These are phyloP conservation scores for Inga laurina DNA, from an alignment of 306 rosid genomes.

Conservation along the genomic window DNA sequence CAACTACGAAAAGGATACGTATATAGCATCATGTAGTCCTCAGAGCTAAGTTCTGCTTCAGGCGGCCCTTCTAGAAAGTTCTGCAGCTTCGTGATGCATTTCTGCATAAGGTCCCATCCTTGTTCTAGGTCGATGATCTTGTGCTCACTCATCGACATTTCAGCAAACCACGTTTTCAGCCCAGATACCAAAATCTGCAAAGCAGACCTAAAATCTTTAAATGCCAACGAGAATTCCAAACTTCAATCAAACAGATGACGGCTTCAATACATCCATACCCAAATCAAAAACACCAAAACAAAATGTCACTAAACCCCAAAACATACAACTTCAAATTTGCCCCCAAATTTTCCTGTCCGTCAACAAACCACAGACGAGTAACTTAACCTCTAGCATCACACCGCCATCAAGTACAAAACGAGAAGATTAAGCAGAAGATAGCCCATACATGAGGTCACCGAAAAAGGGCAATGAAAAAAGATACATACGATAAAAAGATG, in stretches of 20 bases:
- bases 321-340: background rate
- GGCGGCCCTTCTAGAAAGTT: slow-evolving; percentile 41
- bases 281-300: background rate
- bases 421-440: background rate
- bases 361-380: background rate
- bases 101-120: slow-evolving; percentile 41
- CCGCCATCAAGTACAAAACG: background rate
- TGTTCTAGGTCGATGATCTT: slow-evolving; percentile 35
- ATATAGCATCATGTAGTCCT: slow-evolving; percentile 38
- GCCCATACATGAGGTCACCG: background rate
- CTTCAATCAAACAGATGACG: background rate
- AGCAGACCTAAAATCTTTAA: background rate
- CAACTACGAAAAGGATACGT: slow-evolving; percentile 25
- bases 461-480: background rate
- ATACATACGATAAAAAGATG: background rate
- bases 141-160: slow-evolving; percentile 29
- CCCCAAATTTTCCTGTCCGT: background rate
- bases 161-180: background rate
- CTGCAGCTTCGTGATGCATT: slow-evolving; percentile 40
- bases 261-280: background rate
- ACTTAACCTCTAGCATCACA: background rate
- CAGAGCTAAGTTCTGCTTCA: slow-evolving; percentile 25
- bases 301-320: background rate
- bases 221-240: background rate
- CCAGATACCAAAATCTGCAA: slow-evolving; percentile 13